phyloP scores from a whole-genome alignment of 2,329 filamentous ascomycete genomes.

The Magnaporthiopsis poae region DNA sequence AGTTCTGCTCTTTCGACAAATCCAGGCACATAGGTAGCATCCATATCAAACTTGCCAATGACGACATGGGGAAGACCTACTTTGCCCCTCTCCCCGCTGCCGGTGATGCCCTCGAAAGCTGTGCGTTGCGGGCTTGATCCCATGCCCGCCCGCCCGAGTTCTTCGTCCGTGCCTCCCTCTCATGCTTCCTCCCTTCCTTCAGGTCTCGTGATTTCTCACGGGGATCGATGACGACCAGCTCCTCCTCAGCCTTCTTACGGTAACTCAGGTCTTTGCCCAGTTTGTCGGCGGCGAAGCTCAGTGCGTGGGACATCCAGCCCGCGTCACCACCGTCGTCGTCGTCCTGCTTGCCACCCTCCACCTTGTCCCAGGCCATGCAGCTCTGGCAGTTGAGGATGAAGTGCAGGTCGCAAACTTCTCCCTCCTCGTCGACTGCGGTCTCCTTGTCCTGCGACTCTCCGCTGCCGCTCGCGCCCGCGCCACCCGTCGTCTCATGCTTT shows the following conservation, averaged over 20 bases:
- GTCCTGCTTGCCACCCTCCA: slow-evolving; percentile 32
- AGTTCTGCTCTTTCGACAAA: background rate
- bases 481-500: background rate
- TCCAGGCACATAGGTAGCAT: background rate
- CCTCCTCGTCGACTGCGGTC: slow-evolving; percentile 37
- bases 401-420: slow-evolving; percentile 77
- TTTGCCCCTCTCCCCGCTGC: slow-evolving; percentile 48
- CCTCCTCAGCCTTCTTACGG: slow-evolving; percentile 82
- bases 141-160: slow-evolving; percentile 44
- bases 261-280: slow-evolving; percentile 86
- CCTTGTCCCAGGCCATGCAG: slow-evolving; percentile 73
- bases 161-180: slow-evolving; percentile 43
- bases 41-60: background rate
- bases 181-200: slow-evolving; percentile 52
- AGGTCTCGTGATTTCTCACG: slow-evolving; percentile 69
- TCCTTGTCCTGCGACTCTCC: slow-evolving; percentile 10
- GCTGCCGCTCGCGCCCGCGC: slow-evolving; percentile 13
- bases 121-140: slow-evolving; percentile 49
- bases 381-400: slow-evolving; percentile 94
- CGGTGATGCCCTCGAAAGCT: slow-evolving; percentile 43
- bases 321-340: slow-evolving; percentile 46
- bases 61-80: slow-evolving; percentile 19
- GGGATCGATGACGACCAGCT: slow-evolving; percentile 87
- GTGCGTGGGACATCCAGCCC: slow-evolving; percentile 71
- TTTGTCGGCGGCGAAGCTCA: slow-evolving; percentile 81